phyloP scores from a whole-genome alignment of 2,329 filamentous ascomycete genomes.

The Dendrostoma leiphaemia region DNA sequence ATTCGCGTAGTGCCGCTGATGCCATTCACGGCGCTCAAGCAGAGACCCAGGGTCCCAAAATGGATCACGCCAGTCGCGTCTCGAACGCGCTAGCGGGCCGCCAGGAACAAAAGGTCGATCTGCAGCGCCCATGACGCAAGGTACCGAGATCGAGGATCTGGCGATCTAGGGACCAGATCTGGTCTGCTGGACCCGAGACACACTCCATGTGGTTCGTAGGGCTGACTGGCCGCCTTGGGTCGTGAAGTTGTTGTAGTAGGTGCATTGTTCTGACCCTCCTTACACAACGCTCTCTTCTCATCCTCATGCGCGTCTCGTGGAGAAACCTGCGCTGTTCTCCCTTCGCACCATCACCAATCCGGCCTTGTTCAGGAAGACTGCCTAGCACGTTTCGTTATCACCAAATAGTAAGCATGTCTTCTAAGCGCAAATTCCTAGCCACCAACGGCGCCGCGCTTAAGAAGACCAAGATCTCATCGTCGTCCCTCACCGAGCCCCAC shows the following conservation, averaged over 20 bases:
- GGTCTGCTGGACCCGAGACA: not conserved
- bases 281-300: not conserved
- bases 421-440: slow-evolving; percentile 20
- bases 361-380: not conserved
- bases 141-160: slow-evolving; percentile 11
- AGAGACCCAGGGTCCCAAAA: no score
- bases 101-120: slow-evolving; percentile 14
- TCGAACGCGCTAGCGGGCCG: slow-evolving; percentile 7
- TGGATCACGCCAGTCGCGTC: no score
- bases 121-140: slow-evolving; percentile 12
- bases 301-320: not conserved
- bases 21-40: no score
- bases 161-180: not conserved
- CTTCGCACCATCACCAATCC: not conserved
- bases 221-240: not conserved
- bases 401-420: slow-evolving; percentile 5
- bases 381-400: not conserved
- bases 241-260: not conserved
- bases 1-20: no score
- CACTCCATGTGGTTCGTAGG: not conserved
- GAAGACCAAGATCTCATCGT: slow-evolving; percentile 8
- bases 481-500: slow-evolving; percentile 36
- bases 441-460: slow-evolving; percentile 4
- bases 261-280: not conserved
- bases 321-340: not conserved